phyloP scores from a whole-genome alignment of 2,329 filamentous ascomycete species.

The Aspergillus pseudoterreus region DNA sequence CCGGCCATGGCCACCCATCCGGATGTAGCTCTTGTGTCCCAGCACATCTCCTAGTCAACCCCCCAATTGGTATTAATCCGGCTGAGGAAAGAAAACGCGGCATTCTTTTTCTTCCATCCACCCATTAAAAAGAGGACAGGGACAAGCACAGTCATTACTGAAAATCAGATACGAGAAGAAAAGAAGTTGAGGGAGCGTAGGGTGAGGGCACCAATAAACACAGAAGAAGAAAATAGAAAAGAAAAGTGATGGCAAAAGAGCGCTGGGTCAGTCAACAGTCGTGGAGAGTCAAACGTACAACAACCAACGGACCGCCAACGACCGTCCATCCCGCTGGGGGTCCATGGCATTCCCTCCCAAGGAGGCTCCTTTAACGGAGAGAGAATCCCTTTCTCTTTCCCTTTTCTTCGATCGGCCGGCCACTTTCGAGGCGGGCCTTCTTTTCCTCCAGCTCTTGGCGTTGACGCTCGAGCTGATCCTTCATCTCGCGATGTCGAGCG shows the following conservation, averaged over 20 bases:
- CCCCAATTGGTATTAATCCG: conserved; percentile 21
- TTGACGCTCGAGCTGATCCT: conserved; percentile 96
- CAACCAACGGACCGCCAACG: conserved; percentile 17
- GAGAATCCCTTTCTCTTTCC: conserved; percentile 99
- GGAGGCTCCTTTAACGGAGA: conserved; percentile 65
- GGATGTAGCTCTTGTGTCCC: conserved; percentile 17
- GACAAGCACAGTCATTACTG: neutral
- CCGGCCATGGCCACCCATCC: conserved; percentile 10
- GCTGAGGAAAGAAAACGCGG: conserved; percentile 15
- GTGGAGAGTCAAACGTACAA: conserved; percentile 24
- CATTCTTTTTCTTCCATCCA: conserved; percentile 23
- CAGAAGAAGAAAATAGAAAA: conserved; percentile 22
- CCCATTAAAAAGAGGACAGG: conserved; percentile 15
- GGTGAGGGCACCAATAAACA: conserved; percentile 21
- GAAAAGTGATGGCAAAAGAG: conserved; percentile 23
- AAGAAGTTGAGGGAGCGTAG: conserved; percentile 30
- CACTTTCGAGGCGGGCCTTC: conserved; percentile 92
- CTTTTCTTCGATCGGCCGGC: conserved; percentile 94
- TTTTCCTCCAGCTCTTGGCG: conserved; percentile 95
- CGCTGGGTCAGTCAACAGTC: conserved; percentile 25
- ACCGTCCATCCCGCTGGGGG: conserved; percentile 18
- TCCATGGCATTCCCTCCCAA: conserved; percentile 14
- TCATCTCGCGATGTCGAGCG: conserved; percentile 98
- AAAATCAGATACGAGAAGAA: conserved; percentile 26
- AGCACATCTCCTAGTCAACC: conserved; percentile 22